Evolutionary conservation across 331 rosid species (phyloP).

Genomic region (Quercus lobata): DNA sequence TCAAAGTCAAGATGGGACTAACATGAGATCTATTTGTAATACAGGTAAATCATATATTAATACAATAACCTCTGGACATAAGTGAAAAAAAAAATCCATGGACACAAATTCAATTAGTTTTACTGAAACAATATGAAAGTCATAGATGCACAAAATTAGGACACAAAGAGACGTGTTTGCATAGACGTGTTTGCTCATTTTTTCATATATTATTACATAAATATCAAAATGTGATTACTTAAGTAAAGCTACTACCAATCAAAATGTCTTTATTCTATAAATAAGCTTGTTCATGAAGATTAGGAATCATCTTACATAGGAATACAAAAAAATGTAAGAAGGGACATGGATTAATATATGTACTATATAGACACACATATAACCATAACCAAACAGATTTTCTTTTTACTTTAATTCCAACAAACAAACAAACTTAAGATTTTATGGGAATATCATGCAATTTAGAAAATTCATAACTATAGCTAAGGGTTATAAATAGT

Average conservation of each 20-base stretch:
- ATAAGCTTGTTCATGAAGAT: background rate
- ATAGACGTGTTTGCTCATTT: background rate
- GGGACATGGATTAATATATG: background rate
- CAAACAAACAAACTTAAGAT: background rate
- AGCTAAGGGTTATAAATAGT: constrained; percentile 21
- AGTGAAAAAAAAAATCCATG: no score
- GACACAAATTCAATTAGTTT: no score
- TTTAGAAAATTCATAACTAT: background rate
- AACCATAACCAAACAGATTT: background rate
- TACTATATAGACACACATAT: background rate
- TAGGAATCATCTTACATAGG: background rate
- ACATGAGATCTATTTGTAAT: no score
- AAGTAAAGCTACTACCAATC: background rate
- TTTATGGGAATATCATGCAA: background rate
- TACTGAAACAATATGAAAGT: no score
- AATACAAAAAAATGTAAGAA: background rate
- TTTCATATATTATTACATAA: background rate
- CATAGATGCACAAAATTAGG: background rate
- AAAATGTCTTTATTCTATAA: background rate
- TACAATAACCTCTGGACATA: no score
- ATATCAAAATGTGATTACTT: background rate
- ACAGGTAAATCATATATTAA: no score
- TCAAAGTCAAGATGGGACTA: no score
- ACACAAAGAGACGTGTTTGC: background rate
- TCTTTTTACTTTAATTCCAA: background rate